phyloP scores from a whole-genome alignment of 2,329 filamentous ascomycete genomes.

The Biscogniauxia marginata region DNA sequence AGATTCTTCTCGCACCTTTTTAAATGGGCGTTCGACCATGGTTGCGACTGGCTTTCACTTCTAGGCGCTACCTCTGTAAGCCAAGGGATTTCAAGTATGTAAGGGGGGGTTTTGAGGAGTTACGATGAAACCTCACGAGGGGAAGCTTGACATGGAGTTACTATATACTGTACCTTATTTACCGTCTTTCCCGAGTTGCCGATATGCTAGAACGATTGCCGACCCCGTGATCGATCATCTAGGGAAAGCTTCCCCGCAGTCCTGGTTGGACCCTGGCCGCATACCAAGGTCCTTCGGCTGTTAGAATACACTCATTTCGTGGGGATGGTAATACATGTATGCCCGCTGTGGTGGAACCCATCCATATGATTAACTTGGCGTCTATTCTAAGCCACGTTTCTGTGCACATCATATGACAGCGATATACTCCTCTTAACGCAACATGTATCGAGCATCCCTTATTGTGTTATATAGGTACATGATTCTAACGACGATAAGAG shows the following conservation, averaged over 20 bases:
- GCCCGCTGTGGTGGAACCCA: not conserved
- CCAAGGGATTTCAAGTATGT: not conserved
- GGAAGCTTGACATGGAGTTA: no score
- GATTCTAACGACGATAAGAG: no score
- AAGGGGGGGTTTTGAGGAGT: not conserved
- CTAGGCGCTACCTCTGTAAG: not conserved
- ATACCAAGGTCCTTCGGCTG: not conserved
- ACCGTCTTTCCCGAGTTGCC: not conserved
- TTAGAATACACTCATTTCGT: not conserved
- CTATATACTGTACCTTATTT: not conserved
- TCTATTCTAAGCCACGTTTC: no score
- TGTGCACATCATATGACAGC: no score
- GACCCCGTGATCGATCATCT: conserved; percentile 7
- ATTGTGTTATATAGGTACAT: no score
- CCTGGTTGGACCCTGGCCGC: conserved; percentile 1
- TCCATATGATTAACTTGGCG: not conserved
- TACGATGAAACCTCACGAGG: not conserved
- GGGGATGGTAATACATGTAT: not conserved
- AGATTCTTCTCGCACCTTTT: conserved; percentile 30
- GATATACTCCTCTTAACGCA: no score
- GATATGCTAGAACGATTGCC: not conserved
- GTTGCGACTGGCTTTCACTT: not conserved
- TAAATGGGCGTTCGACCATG: conserved; percentile 28
- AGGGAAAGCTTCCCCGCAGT: conserved; percentile 16
- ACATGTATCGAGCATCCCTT: no score